Conservation (phyloP, 2,329 filamentous ascomycete genomes). For the Aphanoascus verrucosus region DNA sequence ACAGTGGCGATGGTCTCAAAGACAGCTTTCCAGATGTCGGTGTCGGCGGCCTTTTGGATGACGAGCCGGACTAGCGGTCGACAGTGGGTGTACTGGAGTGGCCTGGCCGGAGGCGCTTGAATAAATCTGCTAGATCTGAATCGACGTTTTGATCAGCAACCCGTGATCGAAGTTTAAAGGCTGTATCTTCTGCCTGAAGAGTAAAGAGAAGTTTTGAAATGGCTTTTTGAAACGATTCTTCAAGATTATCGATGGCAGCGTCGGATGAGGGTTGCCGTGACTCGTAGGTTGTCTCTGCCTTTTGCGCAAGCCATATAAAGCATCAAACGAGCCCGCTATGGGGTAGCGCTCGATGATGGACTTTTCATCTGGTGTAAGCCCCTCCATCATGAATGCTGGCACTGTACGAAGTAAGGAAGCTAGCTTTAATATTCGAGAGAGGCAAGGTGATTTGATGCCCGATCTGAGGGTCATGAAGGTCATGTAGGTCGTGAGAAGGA, state of each 20-base stretch:
- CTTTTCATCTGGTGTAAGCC: constrained; percentile 9
- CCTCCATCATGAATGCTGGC: too few species aligned
- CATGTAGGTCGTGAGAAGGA: too few species aligned
- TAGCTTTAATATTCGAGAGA: too few species aligned
- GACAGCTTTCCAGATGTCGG: constrained; percentile 16
- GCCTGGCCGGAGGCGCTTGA: background rate
- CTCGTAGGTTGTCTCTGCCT: constrained; percentile 8
- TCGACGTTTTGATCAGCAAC: constrained; percentile 5
- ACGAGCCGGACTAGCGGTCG: constrained; percentile 13
- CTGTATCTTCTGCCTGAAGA: constrained; percentile 9
- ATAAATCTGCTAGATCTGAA: constrained; percentile 10
- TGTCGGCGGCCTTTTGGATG: constrained; percentile 13
- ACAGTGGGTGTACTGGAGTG: constrained; percentile 9
- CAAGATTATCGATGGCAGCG: constrained; percentile 5
- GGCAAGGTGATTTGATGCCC: too few species aligned
- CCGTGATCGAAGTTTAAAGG: constrained; percentile 11
- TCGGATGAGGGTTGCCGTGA: constrained; percentile 5
- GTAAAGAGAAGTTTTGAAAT: constrained; percentile 10
- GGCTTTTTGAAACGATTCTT: constrained; percentile 3
- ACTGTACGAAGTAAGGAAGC: too few species aligned
- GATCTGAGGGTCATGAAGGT: too few species aligned
- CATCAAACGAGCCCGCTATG: constrained; percentile 1
- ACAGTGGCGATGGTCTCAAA: constrained; percentile 11
- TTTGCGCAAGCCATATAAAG: constrained; percentile 6
- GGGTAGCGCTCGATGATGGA: constrained; percentile 9